Percentiles rank a stretch among this genome's conserved stretches.
Conservation (phyloP, 1,284 basidiomycete genomes). For the Apiotrichum brassicae region DNA sequence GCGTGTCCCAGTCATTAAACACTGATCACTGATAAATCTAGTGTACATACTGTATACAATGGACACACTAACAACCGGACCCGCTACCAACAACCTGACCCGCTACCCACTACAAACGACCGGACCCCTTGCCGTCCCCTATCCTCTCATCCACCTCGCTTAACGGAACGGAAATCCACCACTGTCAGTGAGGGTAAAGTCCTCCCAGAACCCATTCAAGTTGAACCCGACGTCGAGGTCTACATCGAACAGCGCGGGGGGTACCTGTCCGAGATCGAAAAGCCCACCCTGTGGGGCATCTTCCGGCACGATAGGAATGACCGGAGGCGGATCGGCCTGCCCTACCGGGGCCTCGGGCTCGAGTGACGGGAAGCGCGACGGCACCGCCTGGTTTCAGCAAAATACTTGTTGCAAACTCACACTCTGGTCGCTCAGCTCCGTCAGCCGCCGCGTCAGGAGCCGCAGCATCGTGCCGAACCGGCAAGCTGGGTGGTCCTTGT, state of each 20-base stretch:
- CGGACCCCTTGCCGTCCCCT: background rate
- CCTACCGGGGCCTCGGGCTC: conserved; percentile 18
- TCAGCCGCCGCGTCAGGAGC: conserved; percentile 36
- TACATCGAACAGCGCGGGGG: conserved; percentile 30
- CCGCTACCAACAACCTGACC: too few relatives aligned
- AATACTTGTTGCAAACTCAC: conserved; percentile 21
- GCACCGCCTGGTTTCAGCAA: conserved; percentile 27
- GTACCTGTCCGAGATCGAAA: conserved; percentile 15
- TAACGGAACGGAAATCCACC: conserved; percentile 41
- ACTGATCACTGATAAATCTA: too few relatives aligned
- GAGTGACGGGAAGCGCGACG: conserved; percentile 38
- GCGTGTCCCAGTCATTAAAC: too few relatives aligned
- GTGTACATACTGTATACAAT: too few relatives aligned
- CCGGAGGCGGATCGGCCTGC: background rate
- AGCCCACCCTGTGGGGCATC: background rate
- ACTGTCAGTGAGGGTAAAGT: conserved; percentile 39
- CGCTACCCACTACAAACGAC: too few relatives aligned
- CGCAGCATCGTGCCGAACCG: conserved; percentile 43
- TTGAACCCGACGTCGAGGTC: conserved; percentile 38
- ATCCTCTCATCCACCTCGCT: background rate
- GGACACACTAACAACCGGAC: too few relatives aligned
- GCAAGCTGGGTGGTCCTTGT: conserved; percentile 42
- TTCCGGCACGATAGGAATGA: background rate
- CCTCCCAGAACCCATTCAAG: conserved; percentile 43
- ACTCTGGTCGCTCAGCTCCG: conserved; percentile 36